Conservation (phyloP, 345 rosid species). For the Citrus sinensis region DVS_A1.0 CM039169.1:28189501-28190000, state of each 20-base stretch:
- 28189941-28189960: conserved; percentile 59
- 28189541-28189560: conserved; percentile 32
- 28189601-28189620: neutral
- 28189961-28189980: conserved; percentile 74
- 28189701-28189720: neutral
- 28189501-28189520: conserved; percentile 50
- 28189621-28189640: neutral
- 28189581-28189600: neutral
- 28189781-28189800: neutral
- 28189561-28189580: conserved; percentile 52
- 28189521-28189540: conserved; percentile 31
- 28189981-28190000: conserved; percentile 68
- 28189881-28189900: neutral
- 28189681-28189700: neutral
- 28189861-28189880: neutral
- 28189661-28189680: neutral
- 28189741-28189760: neutral
- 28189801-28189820: neutral
- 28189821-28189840: neutral
- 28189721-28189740: neutral
- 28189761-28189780: neutral
- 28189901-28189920: neutral
- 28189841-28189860: neutral
- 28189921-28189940: neutral
- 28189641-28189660: neutral